phyloP scores from a whole-genome alignment of 2,329 filamentous ascomycete genomes.

The Remersonia thermophila region DNA sequence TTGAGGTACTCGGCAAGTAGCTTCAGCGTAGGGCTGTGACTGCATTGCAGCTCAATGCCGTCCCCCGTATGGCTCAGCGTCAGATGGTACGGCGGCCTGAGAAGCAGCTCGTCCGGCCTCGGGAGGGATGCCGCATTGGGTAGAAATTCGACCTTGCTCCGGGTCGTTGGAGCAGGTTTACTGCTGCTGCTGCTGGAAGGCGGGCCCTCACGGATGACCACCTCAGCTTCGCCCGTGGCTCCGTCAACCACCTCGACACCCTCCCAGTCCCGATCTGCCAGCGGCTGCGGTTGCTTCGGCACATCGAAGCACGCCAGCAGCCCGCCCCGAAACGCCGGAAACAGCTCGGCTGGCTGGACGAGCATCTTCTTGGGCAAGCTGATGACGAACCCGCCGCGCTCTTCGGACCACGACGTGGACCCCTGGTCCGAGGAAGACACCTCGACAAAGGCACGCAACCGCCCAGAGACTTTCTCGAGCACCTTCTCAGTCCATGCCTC shows the following conservation, averaged over 20 bases:
- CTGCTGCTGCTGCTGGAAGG: neutral
- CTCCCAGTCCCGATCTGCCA: slow-evolving; percentile 33
- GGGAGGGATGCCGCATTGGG: slow-evolving; percentile 30
- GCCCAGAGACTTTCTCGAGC: slow-evolving; percentile 22
- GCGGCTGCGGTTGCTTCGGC: slow-evolving; percentile 10
- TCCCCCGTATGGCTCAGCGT: slow-evolving; percentile 23
- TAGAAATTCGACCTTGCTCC: slow-evolving; percentile 22
- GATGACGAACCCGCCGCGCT: slow-evolving; percentile 27
- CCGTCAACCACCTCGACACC: slow-evolving; percentile 26
- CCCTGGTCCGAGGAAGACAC: slow-evolving; percentile 16
- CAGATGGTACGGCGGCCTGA: slow-evolving; percentile 36
- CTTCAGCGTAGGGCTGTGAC: slow-evolving; percentile 34
- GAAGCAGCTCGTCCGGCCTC: slow-evolving; percentile 35
- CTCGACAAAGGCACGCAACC: slow-evolving; percentile 26
- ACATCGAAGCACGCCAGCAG: slow-evolving; percentile 26
- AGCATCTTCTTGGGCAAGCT: slow-evolving; percentile 24
- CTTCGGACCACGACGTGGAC: slow-evolving; percentile 23
- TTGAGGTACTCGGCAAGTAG: slow-evolving; percentile 34
- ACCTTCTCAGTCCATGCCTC: slow-evolving; percentile 31
- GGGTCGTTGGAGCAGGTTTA: too few relatives aligned
- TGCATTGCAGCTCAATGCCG: slow-evolving; percentile 32
- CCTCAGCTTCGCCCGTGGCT: slow-evolving; percentile 25
- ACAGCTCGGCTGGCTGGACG: slow-evolving; percentile 23
- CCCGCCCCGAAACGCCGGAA: slow-evolving; percentile 24
- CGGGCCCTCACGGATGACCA: slow-evolving; percentile 10